A percentile compares a stretch with the other conserved stretches of the same genome.
Evolutionary conservation across 2,329 filamentous ascomycete genomes (phyloP).

Genomic region (Ophiocordyceps camponoti-leonardi): DNA sequence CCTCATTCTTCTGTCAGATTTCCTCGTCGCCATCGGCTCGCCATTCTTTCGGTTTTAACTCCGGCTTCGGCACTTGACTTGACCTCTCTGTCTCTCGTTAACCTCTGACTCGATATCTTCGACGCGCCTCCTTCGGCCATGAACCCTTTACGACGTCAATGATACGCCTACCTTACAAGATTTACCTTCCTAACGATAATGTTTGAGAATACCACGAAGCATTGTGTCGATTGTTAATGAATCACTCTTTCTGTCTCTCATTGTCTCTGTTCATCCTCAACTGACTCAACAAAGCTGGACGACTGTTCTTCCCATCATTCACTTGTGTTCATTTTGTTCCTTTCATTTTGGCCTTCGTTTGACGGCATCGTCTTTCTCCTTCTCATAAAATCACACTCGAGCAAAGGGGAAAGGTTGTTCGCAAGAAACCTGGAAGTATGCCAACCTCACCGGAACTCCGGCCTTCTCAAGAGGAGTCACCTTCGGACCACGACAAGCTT

Average conservation of each 20-base stretch:
- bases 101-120: not conserved
- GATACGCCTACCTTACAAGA: not conserved
- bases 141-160: not conserved
- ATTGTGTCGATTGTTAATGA: not conserved
- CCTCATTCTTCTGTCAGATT: not conserved
- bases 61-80: not conserved
- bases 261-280: not conserved
- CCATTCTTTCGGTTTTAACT: not conserved
- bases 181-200: not conserved
- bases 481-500: slow-evolving; percentile 8
- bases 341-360: not conserved
- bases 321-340: slow-evolving; percentile 2
- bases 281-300: not conserved
- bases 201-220: not conserved
- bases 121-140: not conserved
- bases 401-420: no score
- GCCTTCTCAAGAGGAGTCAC: slow-evolving; percentile 7
- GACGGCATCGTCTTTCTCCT: not conserved
- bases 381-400: not conserved
- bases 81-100: not conserved
- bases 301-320: not conserved
- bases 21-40: not conserved
- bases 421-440: slow-evolving; percentile 10
- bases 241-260: not conserved
- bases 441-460: slow-evolving; percentile 11